Evolutionary conservation across 2,329 filamentous ascomycete species (phyloP).

Genomic region (Chaetomiaceae sp.): DNA sequence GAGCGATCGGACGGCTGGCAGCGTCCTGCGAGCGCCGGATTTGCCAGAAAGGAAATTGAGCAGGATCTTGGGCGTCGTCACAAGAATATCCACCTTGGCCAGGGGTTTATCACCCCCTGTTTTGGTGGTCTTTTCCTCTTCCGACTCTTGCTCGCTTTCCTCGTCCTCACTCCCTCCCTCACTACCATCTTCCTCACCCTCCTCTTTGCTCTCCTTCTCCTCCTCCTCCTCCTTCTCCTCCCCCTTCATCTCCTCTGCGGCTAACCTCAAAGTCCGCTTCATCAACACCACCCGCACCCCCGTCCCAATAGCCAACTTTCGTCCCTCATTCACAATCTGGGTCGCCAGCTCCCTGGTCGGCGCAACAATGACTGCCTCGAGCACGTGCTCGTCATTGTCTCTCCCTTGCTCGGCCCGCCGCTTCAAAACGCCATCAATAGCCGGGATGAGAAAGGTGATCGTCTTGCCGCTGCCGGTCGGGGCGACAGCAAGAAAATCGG

Average conservation of each 20-base stretch:
- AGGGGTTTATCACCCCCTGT: conserved; percentile 40
- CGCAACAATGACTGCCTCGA: conserved; percentile 68
- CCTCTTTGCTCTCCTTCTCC: conserved; percentile 4
- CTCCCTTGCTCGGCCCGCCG: conserved; percentile 41
- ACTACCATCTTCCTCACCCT: neutral
- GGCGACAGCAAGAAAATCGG: conserved; percentile 83
- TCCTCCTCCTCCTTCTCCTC: conserved; percentile 10
- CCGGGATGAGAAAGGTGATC: conserved; percentile 82
- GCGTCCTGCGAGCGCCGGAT: conserved; percentile 43
- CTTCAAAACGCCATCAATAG: conserved; percentile 70
- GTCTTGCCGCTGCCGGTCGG: conserved; percentile 98
- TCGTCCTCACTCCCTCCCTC: conserved; percentile 10
- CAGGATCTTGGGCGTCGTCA: conserved; percentile 75
- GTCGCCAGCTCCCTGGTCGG: conserved; percentile 74
- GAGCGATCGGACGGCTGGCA: conserved; percentile 68
- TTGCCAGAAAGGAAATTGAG: conserved; percentile 62
- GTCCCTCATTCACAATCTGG: conserved; percentile 80
- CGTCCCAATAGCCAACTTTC: conserved; percentile 72
- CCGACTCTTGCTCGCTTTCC: conserved; percentile 11
- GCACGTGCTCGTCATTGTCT: conserved; percentile 41
- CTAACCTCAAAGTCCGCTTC: conserved; percentile 28
- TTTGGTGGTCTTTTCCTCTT: conserved; percentile 17
- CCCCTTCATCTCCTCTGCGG: conserved; percentile 6
- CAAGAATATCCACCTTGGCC: conserved; percentile 72
- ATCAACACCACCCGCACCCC: conserved; percentile 76